Evolutionary conservation across 2,329 filamentous ascomycete species (phyloP).

Genomic region (Calonectria hongkongensis): DNA sequence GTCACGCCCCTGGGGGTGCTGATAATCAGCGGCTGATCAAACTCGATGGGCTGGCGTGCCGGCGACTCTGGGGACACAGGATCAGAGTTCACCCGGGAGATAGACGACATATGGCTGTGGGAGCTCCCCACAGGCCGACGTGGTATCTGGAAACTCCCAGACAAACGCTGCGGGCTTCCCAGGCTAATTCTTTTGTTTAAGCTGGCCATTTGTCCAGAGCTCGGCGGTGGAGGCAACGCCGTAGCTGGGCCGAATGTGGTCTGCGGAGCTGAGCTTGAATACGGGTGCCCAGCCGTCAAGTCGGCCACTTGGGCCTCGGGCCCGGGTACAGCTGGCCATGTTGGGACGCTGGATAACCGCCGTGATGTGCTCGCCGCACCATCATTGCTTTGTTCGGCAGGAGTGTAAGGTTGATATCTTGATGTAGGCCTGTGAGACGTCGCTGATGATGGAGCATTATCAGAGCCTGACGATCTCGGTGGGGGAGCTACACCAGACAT

Average conservation of each 20-base stretch:
- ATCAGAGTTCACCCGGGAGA: slow-evolving; percentile 45
- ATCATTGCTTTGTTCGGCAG: slow-evolving; percentile 46
- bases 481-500: slow-evolving; percentile 31
- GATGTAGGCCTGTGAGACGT: slow-evolving; percentile 46
- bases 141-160: slow-evolving; percentile 64
- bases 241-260: slow-evolving; percentile 58
- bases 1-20: slow-evolving; percentile 75
- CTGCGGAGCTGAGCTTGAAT: slow-evolving; percentile 62
- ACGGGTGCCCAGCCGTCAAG: slow-evolving; percentile 60
- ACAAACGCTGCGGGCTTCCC: slow-evolving; percentile 64
- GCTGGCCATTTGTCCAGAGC: slow-evolving; percentile 63
- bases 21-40: slow-evolving; percentile 76
- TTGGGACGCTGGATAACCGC: slow-evolving; percentile 61
- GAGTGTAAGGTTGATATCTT: slow-evolving; percentile 56
- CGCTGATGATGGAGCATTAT: slow-evolving; percentile 3
- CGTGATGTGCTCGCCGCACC: slow-evolving; percentile 49
- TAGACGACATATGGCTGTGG: slow-evolving; percentile 47
- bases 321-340: slow-evolving; percentile 67
- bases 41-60: slow-evolving; percentile 44
- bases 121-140: slow-evolving; percentile 63
- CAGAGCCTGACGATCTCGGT: slow-evolving; percentile 37
- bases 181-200: slow-evolving; percentile 62
- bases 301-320: slow-evolving; percentile 50
- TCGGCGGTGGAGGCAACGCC: slow-evolving; percentile 62
- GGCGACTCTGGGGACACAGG: slow-evolving; percentile 46